Percentiles rank a stretch among this genome's conserved stretches.
phyloP scores from a whole-genome alignment of 2,329 filamentous ascomycete genomes.

The Davidsoniella virescens region DNA sequence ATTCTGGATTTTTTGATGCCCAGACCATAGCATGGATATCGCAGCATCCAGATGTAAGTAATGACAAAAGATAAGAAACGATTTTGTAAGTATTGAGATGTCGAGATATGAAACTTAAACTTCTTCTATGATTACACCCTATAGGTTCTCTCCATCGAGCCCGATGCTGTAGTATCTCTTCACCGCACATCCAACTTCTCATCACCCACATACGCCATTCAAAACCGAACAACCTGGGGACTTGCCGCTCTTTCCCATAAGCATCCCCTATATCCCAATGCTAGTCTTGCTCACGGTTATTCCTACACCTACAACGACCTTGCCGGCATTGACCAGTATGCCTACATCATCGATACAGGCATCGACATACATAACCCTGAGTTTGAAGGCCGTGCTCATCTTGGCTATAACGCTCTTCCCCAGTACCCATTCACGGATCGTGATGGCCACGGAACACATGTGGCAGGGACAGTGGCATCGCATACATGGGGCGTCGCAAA shows the following conservation, averaged over 20 bases:
- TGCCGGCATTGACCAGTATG: slow-evolving; percentile 16
- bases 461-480: slow-evolving; percentile 15
- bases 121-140: too few relatives aligned
- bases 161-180: not conserved
- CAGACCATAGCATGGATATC: too few relatives aligned
- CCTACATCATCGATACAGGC: slow-evolving; percentile 17
- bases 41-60: too few relatives aligned
- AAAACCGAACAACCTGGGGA: slow-evolving; percentile 19
- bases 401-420: slow-evolving; percentile 17
- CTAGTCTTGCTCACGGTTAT: not conserved
- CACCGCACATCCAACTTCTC: not conserved
- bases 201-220: slow-evolving; percentile 13
- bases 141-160: not conserved
- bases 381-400: slow-evolving; percentile 15
- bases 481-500: slow-evolving; percentile 21
- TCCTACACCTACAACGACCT: slow-evolving; percentile 16
- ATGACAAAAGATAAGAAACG: too few relatives aligned
- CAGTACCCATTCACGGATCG: slow-evolving; percentile 18
- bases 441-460: slow-evolving; percentile 28
- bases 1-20: too few relatives aligned
- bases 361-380: slow-evolving; percentile 15
- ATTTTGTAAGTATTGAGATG: too few relatives aligned
- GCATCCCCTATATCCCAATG: slow-evolving; percentile 12
- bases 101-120: too few relatives aligned
- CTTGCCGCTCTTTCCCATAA: slow-evolving; percentile 21